Percentiles rank a stretch among this genome's conserved stretches.
phyloP scores from a whole-genome alignment of 1,284 basidiomycete species.

The Ustilago bromivora region DNA sequence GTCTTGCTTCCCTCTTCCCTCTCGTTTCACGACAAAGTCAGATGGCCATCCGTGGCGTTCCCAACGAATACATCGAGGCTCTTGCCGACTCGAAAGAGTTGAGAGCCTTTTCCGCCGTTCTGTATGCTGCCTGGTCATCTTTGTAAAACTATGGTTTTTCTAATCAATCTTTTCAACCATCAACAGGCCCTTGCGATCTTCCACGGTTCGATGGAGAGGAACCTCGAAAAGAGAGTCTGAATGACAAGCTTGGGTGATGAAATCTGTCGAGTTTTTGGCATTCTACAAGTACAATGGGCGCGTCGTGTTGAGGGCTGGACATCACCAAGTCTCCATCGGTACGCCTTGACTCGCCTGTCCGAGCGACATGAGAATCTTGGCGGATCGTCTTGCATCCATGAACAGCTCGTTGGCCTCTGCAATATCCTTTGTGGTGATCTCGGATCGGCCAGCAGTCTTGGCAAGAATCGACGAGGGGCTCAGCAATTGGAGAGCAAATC shows the following conservation, averaged over 20 bases:
- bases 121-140: constrained; percentile 71
- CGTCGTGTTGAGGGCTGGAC: background rate
- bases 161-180: constrained; percentile 1
- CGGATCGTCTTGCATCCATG: constrained; percentile 82
- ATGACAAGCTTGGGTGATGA: background rate
- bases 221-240: background rate
- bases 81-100: constrained; percentile 71
- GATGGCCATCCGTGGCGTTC: constrained; percentile 77
- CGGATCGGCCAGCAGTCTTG: constrained; percentile 79
- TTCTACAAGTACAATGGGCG: constrained; percentile 34
- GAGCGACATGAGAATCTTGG: constrained; percentile 39
- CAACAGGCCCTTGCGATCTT: background rate
- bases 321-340: constrained; percentile 53
- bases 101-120: constrained; percentile 73
- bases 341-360: constrained; percentile 22
- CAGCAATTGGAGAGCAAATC: constrained; percentile 90
- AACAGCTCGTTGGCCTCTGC: constrained; percentile 86
- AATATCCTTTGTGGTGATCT: constrained; percentile 88
- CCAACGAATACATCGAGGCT: constrained; percentile 82
- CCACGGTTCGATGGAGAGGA: background rate
- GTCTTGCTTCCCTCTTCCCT: constrained; percentile 81
- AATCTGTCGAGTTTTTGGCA: background rate
- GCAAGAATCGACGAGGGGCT: constrained; percentile 92
- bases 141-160: constrained; percentile 24
- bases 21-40: constrained; percentile 82